Evolutionary conservation across 2,329 filamentous ascomycete species (phyloP).

Genomic region (Botrytis tulipae): DNA sequence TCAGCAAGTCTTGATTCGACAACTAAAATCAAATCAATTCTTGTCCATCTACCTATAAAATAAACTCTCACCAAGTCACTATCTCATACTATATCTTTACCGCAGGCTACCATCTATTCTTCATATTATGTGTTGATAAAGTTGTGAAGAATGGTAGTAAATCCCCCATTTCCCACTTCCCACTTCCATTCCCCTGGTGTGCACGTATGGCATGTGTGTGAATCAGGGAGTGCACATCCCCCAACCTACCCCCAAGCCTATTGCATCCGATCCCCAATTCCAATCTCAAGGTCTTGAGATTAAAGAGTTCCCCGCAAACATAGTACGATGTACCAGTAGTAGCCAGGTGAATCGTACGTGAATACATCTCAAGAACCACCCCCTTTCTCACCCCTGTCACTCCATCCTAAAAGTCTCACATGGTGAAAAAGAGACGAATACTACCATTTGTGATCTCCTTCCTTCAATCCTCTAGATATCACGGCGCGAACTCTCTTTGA

Average conservation of each 20-base stretch:
- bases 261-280: background rate
- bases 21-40: background rate
- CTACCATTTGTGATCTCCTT: background rate
- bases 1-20: background rate
- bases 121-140: background rate
- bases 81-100: background rate
- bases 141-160: background rate
- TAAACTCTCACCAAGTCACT: background rate
- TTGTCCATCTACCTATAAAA: background rate
- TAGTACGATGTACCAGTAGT: background rate
- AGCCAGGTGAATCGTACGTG: background rate
- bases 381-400: background rate
- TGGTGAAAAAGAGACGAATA: background rate
- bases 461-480: background rate
- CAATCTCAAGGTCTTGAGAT: background rate
- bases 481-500: background rate
- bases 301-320: background rate
- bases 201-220: background rate
- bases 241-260: background rate
- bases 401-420: background rate
- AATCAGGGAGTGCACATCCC: conserved; percentile 2
- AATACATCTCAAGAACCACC: background rate
- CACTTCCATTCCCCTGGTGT: background rate
- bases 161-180: background rate
- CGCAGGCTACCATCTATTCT: background rate